Evolutionary conservation across 768 basidiomycete species (phyloP).

Genomic region (Crassisporium funariophilum): DNA sequence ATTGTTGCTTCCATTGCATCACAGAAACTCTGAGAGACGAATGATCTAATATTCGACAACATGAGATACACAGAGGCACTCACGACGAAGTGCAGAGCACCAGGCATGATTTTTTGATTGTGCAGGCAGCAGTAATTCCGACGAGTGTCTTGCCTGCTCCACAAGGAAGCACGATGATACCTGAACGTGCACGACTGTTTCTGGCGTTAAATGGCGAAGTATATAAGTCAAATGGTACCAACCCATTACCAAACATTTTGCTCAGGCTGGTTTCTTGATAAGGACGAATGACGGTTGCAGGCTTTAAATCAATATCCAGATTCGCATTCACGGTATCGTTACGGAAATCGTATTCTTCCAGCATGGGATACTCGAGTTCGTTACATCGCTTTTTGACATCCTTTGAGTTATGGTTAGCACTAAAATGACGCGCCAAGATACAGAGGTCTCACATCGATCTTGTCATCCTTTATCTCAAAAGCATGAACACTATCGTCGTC

Average conservation of each 20-base stretch:
- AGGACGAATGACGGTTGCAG: slow-evolving; percentile 94
- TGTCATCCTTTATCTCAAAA: slow-evolving; percentile 92
- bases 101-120: slow-evolving; percentile 98
- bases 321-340: slow-evolving; percentile 97
- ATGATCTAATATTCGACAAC: slow-evolving; percentile 8
- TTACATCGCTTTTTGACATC: slow-evolving; percentile 96
- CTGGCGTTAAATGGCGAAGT: background rate
- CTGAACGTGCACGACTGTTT: slow-evolving; percentile 90
- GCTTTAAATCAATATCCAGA: slow-evolving; percentile 97
- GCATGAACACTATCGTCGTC: slow-evolving; percentile 98
- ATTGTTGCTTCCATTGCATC: slow-evolving; percentile 99
- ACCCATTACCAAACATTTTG: slow-evolving; percentile 99
- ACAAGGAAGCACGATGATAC: slow-evolving; percentile 97
- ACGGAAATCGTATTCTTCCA: slow-evolving; percentile 99
- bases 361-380: slow-evolving; percentile 95
- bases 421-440: slow-evolving; percentile 1
- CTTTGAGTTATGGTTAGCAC: slow-evolving; percentile 37
- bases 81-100: slow-evolving; percentile 98
- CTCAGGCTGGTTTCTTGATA: slow-evolving; percentile 98
- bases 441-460: slow-evolving; percentile 75
- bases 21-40: slow-evolving; percentile 69
- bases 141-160: slow-evolving; percentile 99
- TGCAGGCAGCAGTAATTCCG: slow-evolving; percentile 99
- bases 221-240: slow-evolving; percentile 22
- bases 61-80: slow-evolving; percentile 33